Percentiles rank a stretch among this genome's conserved stretches.
Evolutionary conservation across 1,139 yeast species (phyloP).

Genomic region (Taiozyma sp.): DNA sequence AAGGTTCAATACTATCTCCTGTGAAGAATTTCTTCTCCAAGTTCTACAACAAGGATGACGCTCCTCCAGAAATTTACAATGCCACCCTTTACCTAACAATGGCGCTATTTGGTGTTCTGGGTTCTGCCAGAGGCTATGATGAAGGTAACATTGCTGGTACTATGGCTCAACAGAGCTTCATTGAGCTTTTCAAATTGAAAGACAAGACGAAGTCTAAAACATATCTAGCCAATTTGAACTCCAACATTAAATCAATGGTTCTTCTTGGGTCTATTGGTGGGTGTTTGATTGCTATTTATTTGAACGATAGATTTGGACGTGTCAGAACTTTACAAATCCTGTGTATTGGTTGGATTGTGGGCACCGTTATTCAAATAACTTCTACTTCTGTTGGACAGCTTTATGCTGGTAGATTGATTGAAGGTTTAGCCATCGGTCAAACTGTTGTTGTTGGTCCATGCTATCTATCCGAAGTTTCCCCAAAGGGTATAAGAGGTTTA

Average conservation of each 20-base stretch:
- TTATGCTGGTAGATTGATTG: conserved; percentile 41
- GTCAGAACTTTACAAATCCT: conserved; percentile 45
- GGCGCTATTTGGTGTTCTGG: conserved; percentile 51
- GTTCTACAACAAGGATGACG: conserved; percentile 24
- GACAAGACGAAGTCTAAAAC: conserved; percentile 35
- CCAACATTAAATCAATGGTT: conserved; percentile 60
- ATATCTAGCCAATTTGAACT: conserved; percentile 41
- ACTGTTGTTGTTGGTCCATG: conserved; percentile 57
- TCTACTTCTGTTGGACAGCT: conserved; percentile 40
- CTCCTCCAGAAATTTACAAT: conserved; percentile 50
- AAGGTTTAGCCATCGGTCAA: conserved; percentile 57
- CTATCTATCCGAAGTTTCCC: conserved; percentile 51
- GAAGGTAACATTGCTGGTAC: conserved; percentile 50
- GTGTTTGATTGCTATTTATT: conserved; percentile 42
- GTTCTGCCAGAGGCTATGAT: conserved; percentile 61
- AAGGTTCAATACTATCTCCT: background rate
- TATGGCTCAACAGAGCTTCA: conserved; percentile 41
- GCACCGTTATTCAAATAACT: conserved; percentile 31
- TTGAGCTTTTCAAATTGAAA: conserved; percentile 39
- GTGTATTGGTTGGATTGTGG: conserved; percentile 29
- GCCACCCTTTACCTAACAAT: conserved; percentile 42
- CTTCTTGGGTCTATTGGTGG: conserved; percentile 61
- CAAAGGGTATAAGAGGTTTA: conserved; percentile 50
- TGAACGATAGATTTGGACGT: conserved; percentile 54
- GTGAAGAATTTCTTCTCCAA: conserved; percentile 1